Conservation (phyloP, 169 alveolate species). For the Perkinsus olseni region DNA sequence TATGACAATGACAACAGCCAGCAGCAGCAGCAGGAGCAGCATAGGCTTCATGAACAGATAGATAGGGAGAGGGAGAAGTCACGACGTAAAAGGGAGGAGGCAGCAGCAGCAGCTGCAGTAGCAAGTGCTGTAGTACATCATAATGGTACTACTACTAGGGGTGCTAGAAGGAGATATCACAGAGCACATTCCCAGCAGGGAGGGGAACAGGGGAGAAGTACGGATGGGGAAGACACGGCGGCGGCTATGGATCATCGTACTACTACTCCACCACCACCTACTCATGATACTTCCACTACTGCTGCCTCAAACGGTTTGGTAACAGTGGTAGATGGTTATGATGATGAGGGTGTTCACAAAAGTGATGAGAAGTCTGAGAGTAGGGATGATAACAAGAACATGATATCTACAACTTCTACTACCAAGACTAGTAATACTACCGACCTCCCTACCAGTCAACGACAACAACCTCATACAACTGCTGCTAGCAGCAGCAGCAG, state of each 20-base stretch:
- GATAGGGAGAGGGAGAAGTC: neutral
- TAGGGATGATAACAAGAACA: neutral
- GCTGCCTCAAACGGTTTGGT: too few species aligned
- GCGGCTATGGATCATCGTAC: too few species aligned
- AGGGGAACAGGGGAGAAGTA: too few species aligned
- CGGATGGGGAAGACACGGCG: too few species aligned
- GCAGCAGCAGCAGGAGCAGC: too few species aligned
- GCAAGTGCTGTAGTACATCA: neutral
- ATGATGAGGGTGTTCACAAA: neutral
- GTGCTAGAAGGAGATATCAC: neutral
- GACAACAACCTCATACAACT: too few species aligned
- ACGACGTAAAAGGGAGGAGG: neutral
- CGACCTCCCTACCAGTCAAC: too few species aligned
- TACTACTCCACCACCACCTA: too few species aligned
- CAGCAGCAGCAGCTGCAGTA: neutral
- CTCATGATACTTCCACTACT: too few species aligned
- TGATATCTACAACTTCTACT: too few species aligned
- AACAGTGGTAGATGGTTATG: neutral
- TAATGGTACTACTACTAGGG: neutral
- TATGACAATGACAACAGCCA: too few species aligned
- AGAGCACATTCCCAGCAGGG: neutral
- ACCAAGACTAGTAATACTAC: too few species aligned
- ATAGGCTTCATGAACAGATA: neutral
- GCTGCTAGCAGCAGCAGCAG: neutral
- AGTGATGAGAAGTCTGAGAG: neutral